Percentiles rank a stretch among this genome's conserved stretches.
Evolutionary conservation across 495 filamentous ascomycete genomes (phyloP).

Genomic region (Xylaria curta): DNA sequence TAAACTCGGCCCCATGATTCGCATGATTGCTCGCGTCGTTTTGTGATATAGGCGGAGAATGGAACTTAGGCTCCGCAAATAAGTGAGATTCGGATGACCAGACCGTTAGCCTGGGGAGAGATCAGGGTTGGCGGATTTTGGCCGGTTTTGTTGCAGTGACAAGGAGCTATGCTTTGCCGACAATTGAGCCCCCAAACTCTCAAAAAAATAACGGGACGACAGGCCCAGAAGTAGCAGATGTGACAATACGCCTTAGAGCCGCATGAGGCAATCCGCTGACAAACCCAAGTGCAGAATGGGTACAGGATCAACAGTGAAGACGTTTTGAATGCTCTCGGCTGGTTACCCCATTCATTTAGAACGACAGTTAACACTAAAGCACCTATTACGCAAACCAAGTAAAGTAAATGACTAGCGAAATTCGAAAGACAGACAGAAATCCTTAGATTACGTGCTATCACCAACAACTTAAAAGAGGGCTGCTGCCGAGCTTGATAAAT

Average conservation of each 20-base stretch:
- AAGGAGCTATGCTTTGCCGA: slow-evolving; percentile 2
- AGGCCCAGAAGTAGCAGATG: background rate
- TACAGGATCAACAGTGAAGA: background rate
- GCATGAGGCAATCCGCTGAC: background rate
- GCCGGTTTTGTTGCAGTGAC: slow-evolving; percentile 1
- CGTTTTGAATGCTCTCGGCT: slow-evolving; percentile 8
- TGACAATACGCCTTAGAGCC: background rate
- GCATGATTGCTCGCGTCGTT: slow-evolving; percentile 27
- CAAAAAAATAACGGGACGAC: background rate
- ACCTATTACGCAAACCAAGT: slow-evolving; percentile 9
- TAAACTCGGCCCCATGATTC: slow-evolving; percentile 35
- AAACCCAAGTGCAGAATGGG: background rate
- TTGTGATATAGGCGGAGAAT: slow-evolving; percentile 30
- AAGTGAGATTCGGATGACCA: slow-evolving; percentile 25
- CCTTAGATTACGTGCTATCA: slow-evolving; percentile 13
- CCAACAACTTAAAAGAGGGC: background rate
- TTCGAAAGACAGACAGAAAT: slow-evolving; percentile 1
- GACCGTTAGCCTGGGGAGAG: slow-evolving; percentile 20
- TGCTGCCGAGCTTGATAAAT: slow-evolving; percentile 16
- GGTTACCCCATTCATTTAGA: slow-evolving; percentile 12
- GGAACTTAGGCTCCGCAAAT: slow-evolving; percentile 34
- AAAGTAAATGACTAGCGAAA: background rate
- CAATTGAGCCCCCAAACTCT: no score
- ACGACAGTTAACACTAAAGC: background rate
- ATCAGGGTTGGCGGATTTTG: background rate